Conservation (phyloP, 148 eudicot species). For the Silene latifolia region DNA sequence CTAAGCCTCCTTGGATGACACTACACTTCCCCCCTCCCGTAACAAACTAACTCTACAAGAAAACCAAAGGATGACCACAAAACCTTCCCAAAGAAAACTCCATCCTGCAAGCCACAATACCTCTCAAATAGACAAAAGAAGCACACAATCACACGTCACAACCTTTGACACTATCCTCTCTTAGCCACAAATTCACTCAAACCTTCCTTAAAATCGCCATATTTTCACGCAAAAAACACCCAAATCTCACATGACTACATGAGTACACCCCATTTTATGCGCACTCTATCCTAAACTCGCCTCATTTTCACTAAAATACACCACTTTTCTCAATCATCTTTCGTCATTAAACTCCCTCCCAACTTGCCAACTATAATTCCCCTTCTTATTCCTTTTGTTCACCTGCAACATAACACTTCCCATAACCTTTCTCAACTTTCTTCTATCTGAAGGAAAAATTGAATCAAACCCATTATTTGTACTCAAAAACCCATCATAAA, state of each 20-base stretch:
- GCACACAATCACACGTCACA: neutral
- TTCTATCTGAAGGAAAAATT: neutral
- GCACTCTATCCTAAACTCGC: neutral
- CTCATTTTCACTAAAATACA: too few species aligned
- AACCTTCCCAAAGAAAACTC: too few species aligned
- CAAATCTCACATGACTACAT: too few species aligned
- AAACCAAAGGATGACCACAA: too few species aligned
- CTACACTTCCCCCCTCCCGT: too few species aligned
- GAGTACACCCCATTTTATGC: too few species aligned
- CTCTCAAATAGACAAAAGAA: neutral
- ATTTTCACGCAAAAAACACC: too few species aligned
- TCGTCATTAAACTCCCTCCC: neutral
- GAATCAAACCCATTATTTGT: constrained; percentile 7
- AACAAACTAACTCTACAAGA: too few species aligned
- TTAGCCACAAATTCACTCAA: neutral
- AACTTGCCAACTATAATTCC: neutral
- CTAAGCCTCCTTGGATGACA: too few species aligned
- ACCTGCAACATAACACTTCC: neutral
- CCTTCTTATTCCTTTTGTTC: neutral
- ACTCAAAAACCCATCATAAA: constrained; percentile 1
- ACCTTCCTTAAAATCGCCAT: too few species aligned
- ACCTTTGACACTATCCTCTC: neutral
- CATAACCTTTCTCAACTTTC: neutral
- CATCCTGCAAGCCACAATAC: neutral
- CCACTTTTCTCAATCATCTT: neutral